Base-by-base conservation (phyloP, 1,139 yeast species). In the Kurtzmaniella quercitrusa region DNA sequence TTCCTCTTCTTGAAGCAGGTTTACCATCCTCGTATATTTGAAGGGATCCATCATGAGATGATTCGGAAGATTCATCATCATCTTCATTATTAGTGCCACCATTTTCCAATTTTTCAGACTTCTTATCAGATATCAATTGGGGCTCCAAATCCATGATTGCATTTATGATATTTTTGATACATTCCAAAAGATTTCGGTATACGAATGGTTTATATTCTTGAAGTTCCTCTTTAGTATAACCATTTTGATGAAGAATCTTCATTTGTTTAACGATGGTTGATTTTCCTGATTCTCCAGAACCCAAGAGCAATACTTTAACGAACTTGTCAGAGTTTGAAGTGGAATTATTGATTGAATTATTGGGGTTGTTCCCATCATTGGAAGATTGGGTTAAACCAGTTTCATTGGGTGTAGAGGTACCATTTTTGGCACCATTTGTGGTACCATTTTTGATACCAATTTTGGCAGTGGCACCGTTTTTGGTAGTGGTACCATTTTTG, bases 211-310 rank as follows among this genome's bases (percentile, higher is more conserved):
- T 79, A 60, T 82, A 83, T 47, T 82, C 88, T 46, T 70, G 62
- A 39, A 81, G 61, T 58, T 85, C 94, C 44, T 82, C 80, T 40
- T 71, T 19, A 1, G 82, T 58, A 57, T 82, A 85, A 3, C 91
- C 93, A 54, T 78, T 73, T 53, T 84, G 85, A 57, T 84, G 90
- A 44, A 85, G 64, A 42, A 85, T 83, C 58, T 83, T 85, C 70
- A 85, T 75, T 60, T 85, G 93, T 57, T 84, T 85, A 41, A 85
- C 77, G 40, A 85, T 80, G 4, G 93, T 85, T 2, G 90, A 82
- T 56, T 85, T 85, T 14, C 93, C 93, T 54, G 85, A 77, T 57
- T 85, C 94, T 21, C 93, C 94, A 0, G 91, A 81, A 7, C 94
- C 94, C 43, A 85, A 64, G 37, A 85, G 65, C 34, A 85, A 65